phyloP scores from a whole-genome alignment of 495 filamentous ascomycete genomes.

The Neurospora africana region DNA sequence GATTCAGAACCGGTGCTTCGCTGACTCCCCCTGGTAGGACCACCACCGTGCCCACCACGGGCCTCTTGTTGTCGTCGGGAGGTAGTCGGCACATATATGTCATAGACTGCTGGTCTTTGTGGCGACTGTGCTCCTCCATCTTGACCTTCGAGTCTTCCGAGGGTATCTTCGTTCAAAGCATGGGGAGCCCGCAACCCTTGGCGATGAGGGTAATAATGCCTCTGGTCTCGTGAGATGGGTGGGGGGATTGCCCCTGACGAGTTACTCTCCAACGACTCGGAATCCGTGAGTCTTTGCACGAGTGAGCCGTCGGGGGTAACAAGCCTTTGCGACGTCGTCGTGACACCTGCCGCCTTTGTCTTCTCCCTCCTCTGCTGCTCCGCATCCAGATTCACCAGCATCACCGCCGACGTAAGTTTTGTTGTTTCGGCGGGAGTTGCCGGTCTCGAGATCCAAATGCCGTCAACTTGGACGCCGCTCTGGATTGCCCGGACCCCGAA shows the following conservation, averaged over 20 bases:
- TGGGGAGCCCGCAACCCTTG: constrained; percentile 4
- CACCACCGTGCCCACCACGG: neutral
- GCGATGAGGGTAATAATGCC: constrained; percentile 2
- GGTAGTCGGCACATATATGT: constrained; percentile 15
- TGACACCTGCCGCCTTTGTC: constrained; percentile 3
- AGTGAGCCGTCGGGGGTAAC: constrained; percentile 12
- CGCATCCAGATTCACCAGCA: constrained; percentile 13
- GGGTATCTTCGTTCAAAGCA: constrained; percentile 25
- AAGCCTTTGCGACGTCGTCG: constrained; percentile 17
- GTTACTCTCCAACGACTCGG: constrained; percentile 9
- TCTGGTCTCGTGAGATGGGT: constrained; percentile 6
- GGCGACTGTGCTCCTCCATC: neutral
- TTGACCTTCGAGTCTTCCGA: constrained; percentile 25
- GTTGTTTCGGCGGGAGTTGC: constrained; percentile 39
- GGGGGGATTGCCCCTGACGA: constrained; percentile 3
- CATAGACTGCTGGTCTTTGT: constrained; percentile 6
- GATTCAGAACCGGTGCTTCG: constrained; percentile 26
- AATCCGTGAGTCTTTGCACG: constrained; percentile 14
- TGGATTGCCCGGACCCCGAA: constrained; percentile 88
- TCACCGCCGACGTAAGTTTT: constrained; percentile 25
- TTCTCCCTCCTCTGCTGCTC: constrained; percentile 9
- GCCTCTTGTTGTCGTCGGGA: constrained; percentile 4
- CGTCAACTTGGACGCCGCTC: constrained; percentile 73
- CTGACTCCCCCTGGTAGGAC: constrained; percentile 9
- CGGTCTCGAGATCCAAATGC: constrained; percentile 72